Conservation (phyloP, 345 rosid species). For the Moricandia moricandioides region DNA sequence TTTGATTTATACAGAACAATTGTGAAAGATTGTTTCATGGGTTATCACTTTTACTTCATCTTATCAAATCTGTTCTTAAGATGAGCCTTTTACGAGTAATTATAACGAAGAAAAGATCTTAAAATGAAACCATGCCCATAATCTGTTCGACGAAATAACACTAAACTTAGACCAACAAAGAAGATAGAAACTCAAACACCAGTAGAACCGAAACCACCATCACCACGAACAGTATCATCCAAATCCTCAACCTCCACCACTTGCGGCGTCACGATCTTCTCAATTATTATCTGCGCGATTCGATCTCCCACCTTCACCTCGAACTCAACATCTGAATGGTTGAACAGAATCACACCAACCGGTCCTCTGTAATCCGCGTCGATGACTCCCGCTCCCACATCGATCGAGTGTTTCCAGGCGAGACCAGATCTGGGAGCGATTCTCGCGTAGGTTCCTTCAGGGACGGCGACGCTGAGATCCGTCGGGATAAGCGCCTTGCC, state of each 20-base stretch:
- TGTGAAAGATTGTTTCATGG: neutral
- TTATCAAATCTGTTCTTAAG: no score
- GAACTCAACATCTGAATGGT: slow-evolving; percentile 60
- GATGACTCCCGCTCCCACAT: slow-evolving; percentile 79
- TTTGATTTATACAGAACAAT: neutral
- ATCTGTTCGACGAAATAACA: slow-evolving; percentile 27
- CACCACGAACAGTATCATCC: slow-evolving; percentile 70
- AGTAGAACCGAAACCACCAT: slow-evolving; percentile 83
- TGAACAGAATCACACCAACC: slow-evolving; percentile 69
- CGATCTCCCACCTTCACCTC: slow-evolving; percentile 66
- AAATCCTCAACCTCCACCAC: slow-evolving; percentile 67
- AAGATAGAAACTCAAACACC: slow-evolving; percentile 38
- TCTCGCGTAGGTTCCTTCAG: slow-evolving; percentile 74
- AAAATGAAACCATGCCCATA: slow-evolving; percentile 4
- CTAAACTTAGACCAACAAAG: neutral
- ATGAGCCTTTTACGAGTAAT: neutral
- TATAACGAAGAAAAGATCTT: neutral
- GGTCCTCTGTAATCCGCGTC: slow-evolving; percentile 85
- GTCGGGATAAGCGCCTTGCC: slow-evolving; percentile 81
- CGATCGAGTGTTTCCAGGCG: slow-evolving; percentile 75
- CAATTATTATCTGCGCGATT: slow-evolving; percentile 66
- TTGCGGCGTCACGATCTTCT: slow-evolving; percentile 67
- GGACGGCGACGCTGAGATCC: slow-evolving; percentile 67
- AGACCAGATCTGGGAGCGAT: slow-evolving; percentile 83
- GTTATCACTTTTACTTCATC: neutral